phyloP scores from a whole-genome alignment of 257 asterid genomes.

The Nicotiana obtusifolia region DNA sequence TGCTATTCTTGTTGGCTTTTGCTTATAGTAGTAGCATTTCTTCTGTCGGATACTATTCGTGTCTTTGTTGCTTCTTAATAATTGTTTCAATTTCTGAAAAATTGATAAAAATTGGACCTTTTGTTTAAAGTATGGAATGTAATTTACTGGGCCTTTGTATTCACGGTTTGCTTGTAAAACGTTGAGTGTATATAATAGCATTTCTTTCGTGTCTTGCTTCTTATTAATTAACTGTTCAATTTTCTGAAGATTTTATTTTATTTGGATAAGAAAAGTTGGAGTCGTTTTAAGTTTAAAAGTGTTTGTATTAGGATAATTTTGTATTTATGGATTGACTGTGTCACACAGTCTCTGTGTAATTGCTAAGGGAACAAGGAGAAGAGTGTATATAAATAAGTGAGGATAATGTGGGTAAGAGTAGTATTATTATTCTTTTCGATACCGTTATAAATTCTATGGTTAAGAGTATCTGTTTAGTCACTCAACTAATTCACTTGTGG shows the following conservation, averaged over 20 bases:
- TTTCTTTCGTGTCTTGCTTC: too few relatives aligned
- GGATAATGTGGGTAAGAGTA: not conserved
- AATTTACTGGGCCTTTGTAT: not conserved
- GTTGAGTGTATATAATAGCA: too few relatives aligned
- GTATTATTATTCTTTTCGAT: not conserved
- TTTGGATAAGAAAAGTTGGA: too few relatives aligned
- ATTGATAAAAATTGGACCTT: not conserved
- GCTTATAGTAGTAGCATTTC: not conserved
- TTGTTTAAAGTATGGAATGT: not conserved
- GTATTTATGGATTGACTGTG: too few relatives aligned
- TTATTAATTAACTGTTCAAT: too few relatives aligned
- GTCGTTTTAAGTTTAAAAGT: too few relatives aligned
- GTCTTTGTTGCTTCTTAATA: not conserved
- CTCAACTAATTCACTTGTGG: not conserved
- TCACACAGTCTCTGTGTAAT: too few relatives aligned
- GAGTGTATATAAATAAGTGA: not conserved
- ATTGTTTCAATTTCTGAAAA: not conserved
- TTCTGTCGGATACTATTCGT: not conserved
- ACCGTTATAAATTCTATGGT: not conserved
- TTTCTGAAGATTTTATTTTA: too few relatives aligned
- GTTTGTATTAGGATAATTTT: too few relatives aligned
- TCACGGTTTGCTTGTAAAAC: not conserved
- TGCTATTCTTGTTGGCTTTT: not conserved
- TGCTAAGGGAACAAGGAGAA: not conserved
- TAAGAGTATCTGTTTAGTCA: not conserved